Base-by-base conservation (phyloP, 306 rosid species). In the Acmispon strigosus region DNA sequence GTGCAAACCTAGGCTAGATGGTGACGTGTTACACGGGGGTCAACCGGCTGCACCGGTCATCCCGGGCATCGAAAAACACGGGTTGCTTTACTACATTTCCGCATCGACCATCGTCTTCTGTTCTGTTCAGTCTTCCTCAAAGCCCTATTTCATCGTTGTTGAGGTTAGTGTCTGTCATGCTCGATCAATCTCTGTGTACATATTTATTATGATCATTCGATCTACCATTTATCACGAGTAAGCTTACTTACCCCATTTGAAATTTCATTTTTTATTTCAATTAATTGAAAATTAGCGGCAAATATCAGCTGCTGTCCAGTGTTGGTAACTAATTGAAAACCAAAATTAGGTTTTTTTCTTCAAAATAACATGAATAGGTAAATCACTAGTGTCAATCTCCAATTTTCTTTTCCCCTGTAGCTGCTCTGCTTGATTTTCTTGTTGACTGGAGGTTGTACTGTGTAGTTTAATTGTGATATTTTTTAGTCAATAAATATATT, bases 41-140 rank as follows among this genome's bases (percentile, higher is more conserved):
- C 69, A 76, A 67, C 85, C 66, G 73, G 78, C 77, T 66, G 75
- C 69, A 54, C 72, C 82, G 64, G 86, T 77, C 54, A 54, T 3
- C 9, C 42, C 17, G 9, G 17, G 74, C 66, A 70, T 77, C 62
- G 82, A 77, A 82, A 36, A 63, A 1, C 15, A 48, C 41, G 50
- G 17, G 1, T 43, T 20, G 44, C 32, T 19, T 11, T 27, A 27
- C 34, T 27, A 27, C 34, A 27, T 27, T 27, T 3, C 34, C 34
- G 5, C 27, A 8, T 50, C 55, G 6, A 29, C 39, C 47, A 11
- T 41, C 20, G 27, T 34, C 57, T 52, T 16, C 57, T 52, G 27
- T 50, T 67, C 36, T 18, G 13, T 6, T 22, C 3, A 1, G 24
- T 22, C 24, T 63, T 64, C 13, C 57, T 20, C 58, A 52, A 52